Conservation (phyloP, 768 basidiomycete genomes). For the Tulasnella sp. region DNA sequence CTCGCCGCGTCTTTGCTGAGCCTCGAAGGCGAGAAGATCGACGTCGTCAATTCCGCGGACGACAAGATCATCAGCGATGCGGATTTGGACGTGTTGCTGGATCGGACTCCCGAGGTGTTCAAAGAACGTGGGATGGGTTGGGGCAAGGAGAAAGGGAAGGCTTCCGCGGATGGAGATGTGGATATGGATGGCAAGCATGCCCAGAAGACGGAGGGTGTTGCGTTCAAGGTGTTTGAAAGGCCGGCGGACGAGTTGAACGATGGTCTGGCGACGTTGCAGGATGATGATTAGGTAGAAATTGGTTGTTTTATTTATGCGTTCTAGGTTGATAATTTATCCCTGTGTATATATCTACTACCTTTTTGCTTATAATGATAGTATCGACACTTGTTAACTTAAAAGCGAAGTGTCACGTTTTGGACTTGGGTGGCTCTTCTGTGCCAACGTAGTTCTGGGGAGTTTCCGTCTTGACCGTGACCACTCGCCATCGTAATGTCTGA, state of each 20-base stretch:
- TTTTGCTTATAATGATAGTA: not conserved
- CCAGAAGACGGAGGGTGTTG: constrained; percentile 31
- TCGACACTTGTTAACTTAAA: not conserved
- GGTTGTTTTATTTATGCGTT: not conserved
- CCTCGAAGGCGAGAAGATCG: constrained; percentile 85
- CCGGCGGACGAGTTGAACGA: constrained; percentile 61
- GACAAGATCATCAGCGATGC: constrained; percentile 76
- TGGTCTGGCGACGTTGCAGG: constrained; percentile 64
- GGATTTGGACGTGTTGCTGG: constrained; percentile 76
- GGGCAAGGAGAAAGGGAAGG: constrained; percentile 33
- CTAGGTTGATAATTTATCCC: not conserved
- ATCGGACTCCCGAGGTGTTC: constrained; percentile 72
- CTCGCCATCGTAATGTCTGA: too few species aligned
- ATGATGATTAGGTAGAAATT: constrained; percentile 41
- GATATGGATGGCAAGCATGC: constrained; percentile 7
- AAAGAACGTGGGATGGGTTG: constrained; percentile 66
- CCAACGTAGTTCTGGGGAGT: too few species aligned
- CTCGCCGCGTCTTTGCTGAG: constrained; percentile 69
- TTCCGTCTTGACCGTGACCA: too few species aligned
- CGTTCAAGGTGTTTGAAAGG: constrained; percentile 75
- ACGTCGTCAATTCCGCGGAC: constrained; percentile 60
- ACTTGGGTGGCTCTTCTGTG: too few species aligned
- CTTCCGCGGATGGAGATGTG: constrained; percentile 40
- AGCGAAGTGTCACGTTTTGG: too few species aligned
- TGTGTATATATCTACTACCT: not conserved